Percentiles rank a stretch among this genome's conserved stretches.
These are phyloP conservation scores for Leucocoprinus sp. DNA, from an alignment of 768 basidiomycete species.

Conservation along the genomic window DNA sequence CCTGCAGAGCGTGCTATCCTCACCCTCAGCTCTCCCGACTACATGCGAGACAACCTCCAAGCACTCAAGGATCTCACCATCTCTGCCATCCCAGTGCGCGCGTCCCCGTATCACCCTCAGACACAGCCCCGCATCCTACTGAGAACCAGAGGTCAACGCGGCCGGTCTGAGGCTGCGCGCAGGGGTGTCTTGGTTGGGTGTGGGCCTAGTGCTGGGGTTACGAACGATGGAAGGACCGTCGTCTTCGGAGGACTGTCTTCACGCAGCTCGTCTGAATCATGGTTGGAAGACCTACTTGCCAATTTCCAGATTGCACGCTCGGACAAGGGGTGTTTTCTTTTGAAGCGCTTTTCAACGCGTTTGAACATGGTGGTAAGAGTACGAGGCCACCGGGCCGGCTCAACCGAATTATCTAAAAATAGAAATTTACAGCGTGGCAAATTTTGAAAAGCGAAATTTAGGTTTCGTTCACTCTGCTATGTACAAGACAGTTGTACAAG, in stretches of 20 bases:
- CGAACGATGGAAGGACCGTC: conserved; percentile 44
- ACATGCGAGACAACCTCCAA: conserved; percentile 30
- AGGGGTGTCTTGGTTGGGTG: conserved; percentile 24
- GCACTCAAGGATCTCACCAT: conserved; percentile 37
- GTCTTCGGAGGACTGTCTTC: conserved; percentile 57
- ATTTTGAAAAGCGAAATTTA: neutral
- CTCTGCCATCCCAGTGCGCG: conserved; percentile 26
- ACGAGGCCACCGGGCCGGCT: conserved; percentile 16
- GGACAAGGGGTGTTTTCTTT: conserved; percentile 41
- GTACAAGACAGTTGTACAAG: conserved; percentile 2
- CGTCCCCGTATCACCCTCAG: neutral
- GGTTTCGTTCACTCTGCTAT: neutral
- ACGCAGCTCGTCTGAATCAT: conserved; percentile 26
- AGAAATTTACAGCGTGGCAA: conserved; percentile 2
- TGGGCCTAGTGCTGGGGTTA: conserved; percentile 46
- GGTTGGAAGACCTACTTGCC: conserved; percentile 34
- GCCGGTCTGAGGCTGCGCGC: conserved; percentile 20
- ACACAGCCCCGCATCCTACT: neutral
- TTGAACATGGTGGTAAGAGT: conserved; percentile 56
- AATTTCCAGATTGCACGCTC: conserved; percentile 33
- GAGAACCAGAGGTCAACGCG: conserved; percentile 21
- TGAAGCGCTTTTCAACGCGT: conserved; percentile 59
- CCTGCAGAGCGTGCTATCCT: conserved; percentile 55
- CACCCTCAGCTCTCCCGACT: conserved; percentile 41
- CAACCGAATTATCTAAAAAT: too few relatives aligned